Evolutionary conservation across 768 basidiomycete genomes (phyloP).

Genomic region (Mycena vulgaris): DNA sequence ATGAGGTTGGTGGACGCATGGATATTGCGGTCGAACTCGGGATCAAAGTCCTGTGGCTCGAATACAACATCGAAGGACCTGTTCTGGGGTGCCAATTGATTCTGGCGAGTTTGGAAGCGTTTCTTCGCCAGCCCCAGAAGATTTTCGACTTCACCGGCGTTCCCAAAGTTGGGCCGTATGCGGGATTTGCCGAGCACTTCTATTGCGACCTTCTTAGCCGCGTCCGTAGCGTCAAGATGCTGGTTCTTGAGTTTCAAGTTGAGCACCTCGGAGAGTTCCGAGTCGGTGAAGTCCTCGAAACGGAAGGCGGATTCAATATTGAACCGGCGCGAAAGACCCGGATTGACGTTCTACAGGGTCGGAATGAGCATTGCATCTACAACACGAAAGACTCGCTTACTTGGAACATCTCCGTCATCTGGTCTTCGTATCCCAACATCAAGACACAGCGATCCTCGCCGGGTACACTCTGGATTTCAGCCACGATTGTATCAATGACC

Average conservation of each 20-base stretch:
- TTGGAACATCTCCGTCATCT: constrained; percentile 84
- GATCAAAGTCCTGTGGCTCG: constrained; percentile 75
- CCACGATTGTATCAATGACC: constrained; percentile 83
- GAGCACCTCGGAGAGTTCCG: constrained; percentile 67
- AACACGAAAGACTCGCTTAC: constrained; percentile 50
- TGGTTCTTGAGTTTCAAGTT: constrained; percentile 71
- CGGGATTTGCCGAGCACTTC: constrained; percentile 59
- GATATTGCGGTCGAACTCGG: constrained; percentile 66
- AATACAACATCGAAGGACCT: constrained; percentile 61
- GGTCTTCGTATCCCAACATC: constrained; percentile 73
- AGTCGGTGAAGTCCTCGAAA: constrained; percentile 76
- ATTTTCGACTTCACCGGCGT: constrained; percentile 77
- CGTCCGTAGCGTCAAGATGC: constrained; percentile 69
- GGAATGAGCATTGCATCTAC: background rate
- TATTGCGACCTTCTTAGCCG: constrained; percentile 71
- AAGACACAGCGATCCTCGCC: constrained; percentile 82
- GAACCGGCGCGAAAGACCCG: constrained; percentile 77
- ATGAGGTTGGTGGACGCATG: constrained; percentile 66
- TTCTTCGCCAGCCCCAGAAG: constrained; percentile 66
- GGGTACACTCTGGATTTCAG: constrained; percentile 78
- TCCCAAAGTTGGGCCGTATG: constrained; percentile 75
- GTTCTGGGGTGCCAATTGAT: constrained; percentile 35
- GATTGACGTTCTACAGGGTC: constrained; percentile 72
- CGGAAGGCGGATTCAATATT: constrained; percentile 77
- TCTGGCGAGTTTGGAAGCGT: constrained; percentile 59